Percentiles rank a stretch among this genome's conserved stretches.
These are phyloP conservation scores for Ramicandelaber brevisporus DNA, from an alignment of 192 early-diverging fungal species.

Conservation along the genomic window DNA sequence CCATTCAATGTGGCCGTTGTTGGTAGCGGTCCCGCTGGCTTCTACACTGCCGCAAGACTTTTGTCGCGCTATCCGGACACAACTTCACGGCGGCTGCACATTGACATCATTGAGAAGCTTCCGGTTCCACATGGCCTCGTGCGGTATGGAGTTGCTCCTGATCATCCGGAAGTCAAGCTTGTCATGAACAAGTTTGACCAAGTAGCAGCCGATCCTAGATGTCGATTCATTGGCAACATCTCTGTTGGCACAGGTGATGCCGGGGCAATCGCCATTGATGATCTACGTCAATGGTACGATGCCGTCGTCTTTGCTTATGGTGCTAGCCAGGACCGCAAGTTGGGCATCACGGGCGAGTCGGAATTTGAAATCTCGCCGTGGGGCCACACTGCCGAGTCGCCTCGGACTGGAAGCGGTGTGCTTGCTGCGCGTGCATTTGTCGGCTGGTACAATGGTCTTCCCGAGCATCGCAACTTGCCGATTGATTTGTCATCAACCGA, in stretches of 20 bases:
- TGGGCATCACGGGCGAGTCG: slow-evolving; percentile 46
- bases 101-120: slow-evolving; percentile 71
- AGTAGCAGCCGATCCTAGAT: slow-evolving; percentile 34
- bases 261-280: slow-evolving; percentile 14
- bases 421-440: slow-evolving; percentile 67
- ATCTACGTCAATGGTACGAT: slow-evolving; percentile 34
- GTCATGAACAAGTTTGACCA: slow-evolving; percentile 59
- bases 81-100: too few species aligned
- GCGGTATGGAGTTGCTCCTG: slow-evolving; percentile 84
- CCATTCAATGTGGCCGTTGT: slow-evolving; percentile 37
- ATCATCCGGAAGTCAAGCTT: slow-evolving; percentile 88
- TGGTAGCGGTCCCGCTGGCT: slow-evolving; percentile 67
- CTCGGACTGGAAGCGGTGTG: too few species aligned
- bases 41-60: slow-evolving; percentile 67
- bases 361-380: too few species aligned
- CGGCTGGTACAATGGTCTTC: slow-evolving; percentile 84
- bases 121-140: slow-evolving; percentile 77
- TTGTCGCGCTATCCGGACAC: slow-evolving; percentile 25
- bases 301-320: slow-evolving; percentile 71
- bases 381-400: too few species aligned
- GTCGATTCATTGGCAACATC: slow-evolving; percentile 65
- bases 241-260: slow-evolving; percentile 19
- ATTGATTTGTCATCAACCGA: slow-evolving; percentile 38
- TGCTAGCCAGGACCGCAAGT: slow-evolving; percentile 36
- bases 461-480: slow-evolving; percentile 27